Base-by-base conservation (phyloP, 1,284 basidiomycete genomes). In the Phylloboletellus chloephorus region DNA sequence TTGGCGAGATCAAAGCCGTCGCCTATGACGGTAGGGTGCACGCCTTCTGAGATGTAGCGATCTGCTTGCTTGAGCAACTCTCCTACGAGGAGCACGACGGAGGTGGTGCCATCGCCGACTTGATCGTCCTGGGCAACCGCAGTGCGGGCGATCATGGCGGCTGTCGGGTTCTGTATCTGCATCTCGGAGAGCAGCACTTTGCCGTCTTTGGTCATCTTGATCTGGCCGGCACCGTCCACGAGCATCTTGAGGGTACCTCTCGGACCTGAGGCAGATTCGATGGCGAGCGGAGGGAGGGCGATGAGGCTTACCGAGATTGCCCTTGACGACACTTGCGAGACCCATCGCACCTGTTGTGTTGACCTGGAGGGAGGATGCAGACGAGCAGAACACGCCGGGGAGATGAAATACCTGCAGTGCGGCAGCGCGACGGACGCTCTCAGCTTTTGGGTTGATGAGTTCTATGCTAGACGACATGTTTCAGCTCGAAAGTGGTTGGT, bases 191-290 rank as follows among this genome's bases (percentile, higher is more conserved):
- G 76, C 41, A 99, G 72, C 31, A 98, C 95, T 71, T 98, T 98
- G 55, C 96, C 96, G 62, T 98, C 96, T 73, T 98, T 99, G 54
- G 96, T 98, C 90, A 99, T 96, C 77, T 98, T 98, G 67, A 99
- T 94, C 72, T 96, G 92, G 11, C 96, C 96, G n/a, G 94, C 77
- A 46, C 96, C 96, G 67, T 98, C 96, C 34, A 99, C 96, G 33
- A 99, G 82, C 94, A 99, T 97, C 74, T 99, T 99, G 54, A 98
- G 79, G 3, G 95, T 98, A 48, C 94, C 93, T 66, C 92, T 73
- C 13, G 93, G 93, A 33, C 93, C 92, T 95, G 49, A 39, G 52
- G 31, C 43, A 45, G 41, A 32, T 47, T 50, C 43, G 45, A 53
- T 56, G 50, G 39, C 36, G 30, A 33, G 43, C 38, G 31, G 33